Percentiles rank a stretch among this genome's conserved stretches.
These are phyloP conservation scores for Theobroma grandiflorum DNA, from an alignment of 441 rosid species.

Conservation along the genomic window DNA sequence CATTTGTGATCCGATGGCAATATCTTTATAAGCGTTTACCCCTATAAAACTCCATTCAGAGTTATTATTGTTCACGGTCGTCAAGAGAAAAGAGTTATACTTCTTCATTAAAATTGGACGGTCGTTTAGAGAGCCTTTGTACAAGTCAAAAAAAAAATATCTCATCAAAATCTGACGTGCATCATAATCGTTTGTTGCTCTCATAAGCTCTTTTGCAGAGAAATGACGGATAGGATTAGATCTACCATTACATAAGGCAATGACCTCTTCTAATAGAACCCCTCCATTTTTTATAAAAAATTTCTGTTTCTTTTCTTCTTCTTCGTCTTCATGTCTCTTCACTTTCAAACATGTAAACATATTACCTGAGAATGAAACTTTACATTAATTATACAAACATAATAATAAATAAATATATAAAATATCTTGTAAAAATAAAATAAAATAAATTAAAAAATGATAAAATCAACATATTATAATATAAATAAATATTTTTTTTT, in stretches of 20 bases:
- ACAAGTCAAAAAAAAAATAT: neutral
- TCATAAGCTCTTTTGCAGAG: constrained; percentile 3
- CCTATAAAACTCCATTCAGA: too few species aligned
- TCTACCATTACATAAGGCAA: constrained; percentile 31
- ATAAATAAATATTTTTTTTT: too few species aligned
- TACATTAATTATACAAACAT: neutral
- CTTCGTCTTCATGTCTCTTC: neutral
- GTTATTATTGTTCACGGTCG: too few species aligned
- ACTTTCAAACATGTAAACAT: too few species aligned
- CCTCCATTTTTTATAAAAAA: constrained; percentile 30
- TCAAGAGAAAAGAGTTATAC: too few species aligned
- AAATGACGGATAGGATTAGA: constrained; percentile 35
- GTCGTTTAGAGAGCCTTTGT: constrained; percentile 21
- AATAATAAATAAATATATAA: neutral
- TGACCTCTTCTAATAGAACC: constrained; percentile 26
- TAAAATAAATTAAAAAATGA: too few species aligned
- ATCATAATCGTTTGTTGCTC: neutral
- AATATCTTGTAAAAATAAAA: neutral
- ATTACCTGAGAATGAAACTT: neutral
- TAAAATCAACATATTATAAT: neutral
- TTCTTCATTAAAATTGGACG: constrained; percentile 16
- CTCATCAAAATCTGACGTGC: too few species aligned
- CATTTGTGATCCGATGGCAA: too few species aligned
- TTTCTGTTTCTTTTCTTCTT: neutral
- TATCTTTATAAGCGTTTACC: constrained; percentile 25